Evolutionary conservation across 176 grass and related monocot genomes (phyloP), one percentile per base, ranked within the genome.

Genomic region (Oryza brachyantha): DNA sequence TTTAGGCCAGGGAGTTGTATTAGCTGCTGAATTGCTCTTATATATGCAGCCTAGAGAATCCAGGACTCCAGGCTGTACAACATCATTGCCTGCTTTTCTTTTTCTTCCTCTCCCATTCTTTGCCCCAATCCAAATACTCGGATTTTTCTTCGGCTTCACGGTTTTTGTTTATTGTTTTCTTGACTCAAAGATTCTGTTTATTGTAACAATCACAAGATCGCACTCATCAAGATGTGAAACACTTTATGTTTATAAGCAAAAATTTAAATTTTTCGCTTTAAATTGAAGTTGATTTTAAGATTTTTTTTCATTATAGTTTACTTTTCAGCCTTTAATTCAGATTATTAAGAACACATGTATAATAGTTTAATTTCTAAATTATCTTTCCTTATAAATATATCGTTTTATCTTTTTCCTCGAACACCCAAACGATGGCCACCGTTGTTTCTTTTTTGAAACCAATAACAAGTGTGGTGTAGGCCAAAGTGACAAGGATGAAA

Each of bases 161-260:
- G n/a, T n/a, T n/a, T n/a, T n/a, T n/a, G n/a, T n/a, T n/a, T n/a
- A n/a, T n/a, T n/a, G n/a, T n/a, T n/a, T n/a, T n/a, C n/a, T n/a
- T n/a, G n/a, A n/a, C 69, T 69, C 14, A 29, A 22, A 13, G 43
- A 76, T 74, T 70, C 32, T 55, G 43, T 45, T n/a, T 7, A 54
- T 50, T 39, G 78, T 29, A 83, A 71, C 63, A 80, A 75, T 83
- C 54, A 69, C 40, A 61, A 13, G 66, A 75, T 84, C 70, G 64
- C 42, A 52, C 29, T 78, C 66, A 66, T 22, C 66, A 29, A 29
- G 67, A 64, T 57, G 32, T 13, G n/a, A n/a, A n/a, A n/a, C n/a
- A n/a, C n/a, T n/a, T n/a, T n/a, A n/a, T n/a, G n/a, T n/a, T n/a
- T n/a, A n/a, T n/a, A n/a, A n/a, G n/a, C n/a, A n/a, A n/a, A n/a